These are phyloP conservation scores for Coffea humblotiana DNA, from an alignment of 305 asterid species.

Conservation along the genomic window DNA sequence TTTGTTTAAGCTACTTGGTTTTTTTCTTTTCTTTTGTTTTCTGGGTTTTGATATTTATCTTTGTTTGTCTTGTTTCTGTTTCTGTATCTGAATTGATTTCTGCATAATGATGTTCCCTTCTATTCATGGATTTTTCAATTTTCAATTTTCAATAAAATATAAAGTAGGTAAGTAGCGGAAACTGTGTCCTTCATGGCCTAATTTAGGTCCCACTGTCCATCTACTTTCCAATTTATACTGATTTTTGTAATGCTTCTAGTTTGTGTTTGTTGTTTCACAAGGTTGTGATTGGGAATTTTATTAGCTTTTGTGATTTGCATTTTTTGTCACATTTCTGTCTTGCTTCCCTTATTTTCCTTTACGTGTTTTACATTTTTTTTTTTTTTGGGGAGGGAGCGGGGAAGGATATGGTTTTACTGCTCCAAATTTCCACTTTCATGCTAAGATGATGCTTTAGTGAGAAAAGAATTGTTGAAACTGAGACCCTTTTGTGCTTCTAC, in stretches of 20 bases:
- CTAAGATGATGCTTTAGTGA: neutral
- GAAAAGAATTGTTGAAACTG: slow-evolving; percentile 13
- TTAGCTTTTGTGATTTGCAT: neutral
- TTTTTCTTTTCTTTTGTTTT: too few relatives aligned
- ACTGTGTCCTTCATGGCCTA: neutral
- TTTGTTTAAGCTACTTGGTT: too few relatives aligned
- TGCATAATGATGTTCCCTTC: neutral
- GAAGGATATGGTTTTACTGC: neutral
- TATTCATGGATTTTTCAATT: neutral
- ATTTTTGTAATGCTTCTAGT: neutral
- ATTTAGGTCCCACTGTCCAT: slow-evolving; percentile 7
- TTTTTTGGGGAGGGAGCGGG: neutral
- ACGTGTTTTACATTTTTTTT: neutral
- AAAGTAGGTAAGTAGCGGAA: neutral
- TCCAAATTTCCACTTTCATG: slow-evolving; percentile 4
- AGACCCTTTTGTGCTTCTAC: slow-evolving; percentile 11
- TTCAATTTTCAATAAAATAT: neutral
- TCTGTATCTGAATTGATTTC: neutral
- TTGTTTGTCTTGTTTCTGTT: neutral
- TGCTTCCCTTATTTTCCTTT: neutral
- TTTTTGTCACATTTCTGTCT: neutral
- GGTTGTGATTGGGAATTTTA: neutral
- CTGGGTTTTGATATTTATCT: too few relatives aligned
- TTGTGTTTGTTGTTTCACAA: neutral
- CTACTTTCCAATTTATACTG: neutral